phyloP scores from a whole-genome alignment of 805 yeast genomes.

The Candida qinlingensis region DNA sequence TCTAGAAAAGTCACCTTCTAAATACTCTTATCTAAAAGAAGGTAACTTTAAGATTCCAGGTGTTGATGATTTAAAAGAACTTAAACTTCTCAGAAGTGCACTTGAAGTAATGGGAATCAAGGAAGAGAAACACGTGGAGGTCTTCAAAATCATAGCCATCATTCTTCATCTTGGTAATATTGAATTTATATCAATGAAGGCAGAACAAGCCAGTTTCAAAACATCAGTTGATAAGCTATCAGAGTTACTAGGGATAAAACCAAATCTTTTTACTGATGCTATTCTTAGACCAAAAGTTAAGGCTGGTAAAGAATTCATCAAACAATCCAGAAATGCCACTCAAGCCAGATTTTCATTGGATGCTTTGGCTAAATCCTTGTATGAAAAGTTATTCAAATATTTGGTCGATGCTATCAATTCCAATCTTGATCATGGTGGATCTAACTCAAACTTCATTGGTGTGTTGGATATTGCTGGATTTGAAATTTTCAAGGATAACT shows the following conservation, averaged over 20 bases:
- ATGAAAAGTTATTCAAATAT: constrained; percentile 76
- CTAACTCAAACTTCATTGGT: constrained; percentile 67
- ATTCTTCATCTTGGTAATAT: constrained; percentile 85
- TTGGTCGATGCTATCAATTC: constrained; percentile 73
- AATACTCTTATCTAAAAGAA: constrained; percentile 53
- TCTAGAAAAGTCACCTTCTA: constrained; percentile 32
- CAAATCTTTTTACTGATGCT: constrained; percentile 48
- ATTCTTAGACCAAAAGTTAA: constrained; percentile 77
- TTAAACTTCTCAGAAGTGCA: constrained; percentile 55
- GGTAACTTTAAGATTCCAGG: constrained; percentile 58
- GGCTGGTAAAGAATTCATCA: constrained; percentile 85
- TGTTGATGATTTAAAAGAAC: constrained; percentile 72
- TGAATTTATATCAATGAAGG: constrained; percentile 56
- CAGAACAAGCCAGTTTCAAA: constrained; percentile 71
- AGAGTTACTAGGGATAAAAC: constrained; percentile 58
- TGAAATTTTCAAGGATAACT: constrained; percentile 89
- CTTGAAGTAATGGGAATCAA: constrained; percentile 70
- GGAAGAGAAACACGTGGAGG: constrained; percentile 44
- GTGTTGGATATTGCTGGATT: constrained; percentile 97
- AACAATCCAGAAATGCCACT: constrained; percentile 68
- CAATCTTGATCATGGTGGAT: constrained; percentile 46
- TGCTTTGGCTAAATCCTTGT: constrained; percentile 81
- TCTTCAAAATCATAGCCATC: constrained; percentile 65
- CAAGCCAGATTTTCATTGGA: constrained; percentile 82
- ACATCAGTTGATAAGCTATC: constrained; percentile 49